Evolutionary conservation across 2,329 filamentous ascomycete genomes (phyloP), one percentile per base, ranked within the genome.

Genomic region (Chaetomium strumarium): DNA sequence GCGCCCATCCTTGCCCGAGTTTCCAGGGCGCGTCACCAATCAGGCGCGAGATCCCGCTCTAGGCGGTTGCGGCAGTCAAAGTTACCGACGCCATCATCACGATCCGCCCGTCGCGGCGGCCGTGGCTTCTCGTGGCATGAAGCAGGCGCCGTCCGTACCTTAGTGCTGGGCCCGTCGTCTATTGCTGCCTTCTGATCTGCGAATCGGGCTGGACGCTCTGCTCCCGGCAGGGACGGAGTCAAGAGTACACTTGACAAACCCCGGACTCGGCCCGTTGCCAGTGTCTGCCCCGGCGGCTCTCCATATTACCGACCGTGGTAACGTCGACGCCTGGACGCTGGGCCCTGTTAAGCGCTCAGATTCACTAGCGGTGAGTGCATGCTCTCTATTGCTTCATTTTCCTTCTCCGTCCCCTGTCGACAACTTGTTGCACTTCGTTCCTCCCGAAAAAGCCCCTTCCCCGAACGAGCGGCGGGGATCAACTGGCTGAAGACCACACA

Each of bases 1-100:
- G 60, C 61, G 61, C 61, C 58, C 55, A 62, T 54, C 57, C 42
- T 45, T 60, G 58, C 55, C 10, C 53, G 56, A 56, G 57, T 43
- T 53, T 57, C 56, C 44, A 49, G 49, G 39, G 34, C 13, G 5
- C 42, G 40, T 39, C 38, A 36, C 61, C 61, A 63, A 63, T 63
- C 59, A 62, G 34, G 49, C 43, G 14, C 41, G 33, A 29, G 51
- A 44, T 16, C 45, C 20, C 36, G 5, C 37, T 43, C 29, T 43
- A 39, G 55, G 59, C 59, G 58, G 60, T 60, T 60, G 57, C 7
- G 24, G 24, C 24, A 24, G 24, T 24, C 24, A 24, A 24, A 59
- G 59, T 52, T 57, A 49, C 52, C 53, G 56, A 52, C 55, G 52
- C 58, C 56, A 56, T 62, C 53, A 58, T 52, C 52, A 61, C 14